These are phyloP conservation scores for Plenodomus biglobosus DNA, from an alignment of 2,329 filamentous ascomycete species.

Conservation along the genomic window DNA sequence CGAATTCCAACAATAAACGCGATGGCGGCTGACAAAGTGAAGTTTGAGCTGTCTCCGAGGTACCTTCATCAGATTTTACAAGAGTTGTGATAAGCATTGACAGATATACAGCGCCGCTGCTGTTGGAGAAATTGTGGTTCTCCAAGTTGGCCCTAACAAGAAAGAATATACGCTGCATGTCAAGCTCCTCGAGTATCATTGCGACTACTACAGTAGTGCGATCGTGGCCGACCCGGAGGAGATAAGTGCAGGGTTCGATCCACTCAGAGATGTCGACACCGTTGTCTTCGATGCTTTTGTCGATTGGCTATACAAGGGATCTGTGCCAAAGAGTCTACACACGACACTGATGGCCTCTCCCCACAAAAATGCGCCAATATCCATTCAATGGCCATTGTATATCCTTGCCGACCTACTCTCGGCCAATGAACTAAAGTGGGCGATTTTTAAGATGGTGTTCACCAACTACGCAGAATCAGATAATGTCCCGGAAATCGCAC, in stretches of 20 bases:
- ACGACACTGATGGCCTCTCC: neutral
- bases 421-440: neutral
- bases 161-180: constrained; percentile 1
- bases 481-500: neutral
- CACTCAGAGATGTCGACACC: neutral
- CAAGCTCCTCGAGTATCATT: neutral
- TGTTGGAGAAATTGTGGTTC: neutral
- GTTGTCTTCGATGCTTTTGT: neutral
- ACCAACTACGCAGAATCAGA: neutral
- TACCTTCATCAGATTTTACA: neutral
- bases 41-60: neutral
- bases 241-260: too few species aligned
- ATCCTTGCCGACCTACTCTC: neutral
- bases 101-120: neutral
- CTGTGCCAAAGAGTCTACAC: neutral
- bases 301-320: neutral
- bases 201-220: neutral
- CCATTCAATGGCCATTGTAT: neutral
- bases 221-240: neutral
- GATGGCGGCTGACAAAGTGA: neutral
- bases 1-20: neutral
- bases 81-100: neutral
- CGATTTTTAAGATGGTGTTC: neutral
- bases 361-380: too few species aligned
- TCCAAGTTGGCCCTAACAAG: neutral